phyloP scores from a whole-genome alignment of 495 filamentous ascomycete genomes.

The Terfezia claveryi region DNA sequence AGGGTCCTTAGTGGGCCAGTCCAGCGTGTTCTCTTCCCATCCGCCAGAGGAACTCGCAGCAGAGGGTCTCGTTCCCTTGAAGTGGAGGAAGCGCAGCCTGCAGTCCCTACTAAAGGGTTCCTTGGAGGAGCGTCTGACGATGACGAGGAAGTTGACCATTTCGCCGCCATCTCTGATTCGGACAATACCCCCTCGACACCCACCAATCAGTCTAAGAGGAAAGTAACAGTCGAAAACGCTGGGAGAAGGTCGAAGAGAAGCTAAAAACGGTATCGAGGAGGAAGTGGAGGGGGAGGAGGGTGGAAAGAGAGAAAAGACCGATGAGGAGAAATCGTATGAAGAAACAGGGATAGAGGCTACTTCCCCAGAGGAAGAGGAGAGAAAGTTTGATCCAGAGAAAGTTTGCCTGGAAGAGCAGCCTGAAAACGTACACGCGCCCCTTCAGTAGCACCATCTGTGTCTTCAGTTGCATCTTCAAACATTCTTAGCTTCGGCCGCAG shows the following conservation, averaged over 20 bases:
- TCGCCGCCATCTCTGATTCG: no score
- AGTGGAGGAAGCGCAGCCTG: constrained; percentile 8
- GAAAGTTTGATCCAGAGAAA: no score
- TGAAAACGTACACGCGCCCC: not conserved
- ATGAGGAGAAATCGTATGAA: not conserved
- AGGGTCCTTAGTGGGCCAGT: constrained; percentile 36
- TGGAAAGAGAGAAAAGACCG: not conserved
- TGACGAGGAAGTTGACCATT: no score
- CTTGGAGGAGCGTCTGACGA: no score
- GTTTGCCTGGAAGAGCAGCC: not conserved
- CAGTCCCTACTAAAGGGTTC: no score
- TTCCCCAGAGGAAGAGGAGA: not conserved
- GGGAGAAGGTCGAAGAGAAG: constrained; percentile 21
- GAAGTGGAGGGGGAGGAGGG: constrained; percentile 10
- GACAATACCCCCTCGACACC: no score
- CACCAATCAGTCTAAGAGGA: no score
- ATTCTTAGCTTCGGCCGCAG: not conserved
- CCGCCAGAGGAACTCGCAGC: constrained; percentile 12
- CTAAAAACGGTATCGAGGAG: constrained; percentile 28
- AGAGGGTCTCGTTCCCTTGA: constrained; percentile 1
- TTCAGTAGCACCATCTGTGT: not conserved
- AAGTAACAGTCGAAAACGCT: not conserved
- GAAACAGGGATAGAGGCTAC: not conserved
- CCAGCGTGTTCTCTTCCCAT: constrained; percentile 66
- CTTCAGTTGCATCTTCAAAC: not conserved